A percentile compares a stretch with the other conserved stretches of the same genome.
phyloP scores from a whole-genome alignment of 805 yeast genomes.

The Zygosaccharomyces gambellarensis region DNA sequence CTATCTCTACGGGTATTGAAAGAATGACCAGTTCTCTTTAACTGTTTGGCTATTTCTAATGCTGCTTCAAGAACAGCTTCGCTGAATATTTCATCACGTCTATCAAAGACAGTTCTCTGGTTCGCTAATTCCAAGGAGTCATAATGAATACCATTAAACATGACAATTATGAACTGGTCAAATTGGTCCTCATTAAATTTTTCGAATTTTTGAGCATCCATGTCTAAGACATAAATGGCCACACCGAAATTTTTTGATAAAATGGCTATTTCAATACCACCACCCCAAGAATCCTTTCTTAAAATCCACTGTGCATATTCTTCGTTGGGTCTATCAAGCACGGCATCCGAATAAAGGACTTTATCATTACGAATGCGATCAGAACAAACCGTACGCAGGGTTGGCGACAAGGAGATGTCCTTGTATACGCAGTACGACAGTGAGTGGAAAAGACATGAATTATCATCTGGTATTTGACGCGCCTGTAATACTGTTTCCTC shows the following conservation, averaged over 20 bases:
- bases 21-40: conserved; percentile 51
- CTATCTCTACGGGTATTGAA: conserved; percentile 61
- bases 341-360: conserved; percentile 48
- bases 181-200: conserved; percentile 46
- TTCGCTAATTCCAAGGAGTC: conserved; percentile 51
- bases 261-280: conserved; percentile 71
- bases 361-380: conserved; percentile 41
- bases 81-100: conserved; percentile 31
- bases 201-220: conserved; percentile 55
- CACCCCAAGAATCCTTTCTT: conserved; percentile 68
- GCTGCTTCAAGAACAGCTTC: conserved; percentile 37
- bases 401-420: conserved; percentile 41
- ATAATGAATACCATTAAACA: conserved; percentile 71
- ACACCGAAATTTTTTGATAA: conserved; percentile 48
- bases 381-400: conserved; percentile 51
- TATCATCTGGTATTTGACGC: conserved; percentile 67
- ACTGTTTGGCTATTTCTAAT: conserved; percentile 37
- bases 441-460: conserved; percentile 70
- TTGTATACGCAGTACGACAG: conserved; percentile 48
- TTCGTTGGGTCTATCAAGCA: conserved; percentile 40
- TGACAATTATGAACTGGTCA: conserved; percentile 44
- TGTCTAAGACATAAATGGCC: conserved; percentile 57
- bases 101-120: conserved; percentile 40
- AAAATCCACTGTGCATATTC: conserved; percentile 60
- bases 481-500: conserved; percentile 40